Evolutionary conservation across 768 basidiomycete genomes (phyloP), one percentile per base, ranked within the genome.

Genomic region (Hericium alpestre): DNA sequence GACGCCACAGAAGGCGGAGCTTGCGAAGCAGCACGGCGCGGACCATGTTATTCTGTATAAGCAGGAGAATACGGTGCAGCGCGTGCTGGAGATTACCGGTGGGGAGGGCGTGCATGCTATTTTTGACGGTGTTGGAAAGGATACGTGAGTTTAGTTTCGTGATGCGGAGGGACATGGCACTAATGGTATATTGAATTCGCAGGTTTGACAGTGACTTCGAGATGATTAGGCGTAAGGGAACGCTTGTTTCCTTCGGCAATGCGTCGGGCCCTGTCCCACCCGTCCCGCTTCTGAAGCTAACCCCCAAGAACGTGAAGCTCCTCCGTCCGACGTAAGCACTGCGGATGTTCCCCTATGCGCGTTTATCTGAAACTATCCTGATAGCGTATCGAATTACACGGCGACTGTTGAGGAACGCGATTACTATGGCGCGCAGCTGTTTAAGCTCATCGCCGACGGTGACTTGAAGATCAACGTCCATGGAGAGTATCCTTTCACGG

Each of bases 121-220:
- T 22, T 95, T 87, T 65, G 95, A 99, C 65, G 95, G 95, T 27
- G 92, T 99, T n/a, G 95, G 95, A 1, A 94, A 90, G 74, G 89
- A 92, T 68, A 97, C 93, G 80, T 94, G 71, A 57, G 87, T 76
- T 1, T 27, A 56, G 16, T 23, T 23, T 59, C 20, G 9, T 46
- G 5, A 8, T 38, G 13, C 27, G 13, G 38, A 10, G 32, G 22
- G 40, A 27, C 25, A 16, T 13, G 15, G 39, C 3, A 38, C 41
- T 49, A 18, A n/a, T 50, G 22, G 27, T 32, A 40, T 23, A 43
- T 56, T 38, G 13, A 6, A 16, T 43, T 22, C 64, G 8, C 32
- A 90, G 87, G 11, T 90, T 89, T 68, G 84, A 91, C 60, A 79
- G 81, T 60, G 78, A 95, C 72, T 90, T 95, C 72, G 79, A 84